Conservation (phyloP, 768 basidiomycete species). For the Chiua virens region DNA sequence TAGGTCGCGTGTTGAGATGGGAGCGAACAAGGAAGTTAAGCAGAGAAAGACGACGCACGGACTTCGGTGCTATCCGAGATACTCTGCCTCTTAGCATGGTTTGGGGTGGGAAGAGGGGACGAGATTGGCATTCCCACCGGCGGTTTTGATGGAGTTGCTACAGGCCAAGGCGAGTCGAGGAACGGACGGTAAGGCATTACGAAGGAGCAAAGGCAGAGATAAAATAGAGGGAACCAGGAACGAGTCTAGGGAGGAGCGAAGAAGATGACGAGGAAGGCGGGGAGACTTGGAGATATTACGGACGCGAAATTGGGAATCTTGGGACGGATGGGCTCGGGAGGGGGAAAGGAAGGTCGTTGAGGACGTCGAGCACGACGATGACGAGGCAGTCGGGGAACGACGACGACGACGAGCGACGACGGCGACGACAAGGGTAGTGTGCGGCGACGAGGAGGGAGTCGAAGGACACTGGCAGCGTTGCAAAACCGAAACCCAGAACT, state of each 20-base stretch:
- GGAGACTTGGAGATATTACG: constrained; percentile 29
- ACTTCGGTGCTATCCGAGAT: constrained; percentile 27
- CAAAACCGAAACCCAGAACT: constrained; percentile 34
- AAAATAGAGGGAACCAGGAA: constrained; percentile 17
- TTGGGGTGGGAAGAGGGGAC: constrained; percentile 16
- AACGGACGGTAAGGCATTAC: constrained; percentile 39
- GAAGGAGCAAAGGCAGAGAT: constrained; percentile 21
- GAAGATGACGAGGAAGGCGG: constrained; percentile 22
- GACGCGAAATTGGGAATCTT: constrained; percentile 12
- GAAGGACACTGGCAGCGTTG: constrained; percentile 33
- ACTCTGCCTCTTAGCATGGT: constrained; percentile 22
- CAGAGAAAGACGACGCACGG: constrained; percentile 23
- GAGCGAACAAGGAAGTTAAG: constrained; percentile 6
- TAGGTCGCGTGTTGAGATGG: constrained; percentile 4
- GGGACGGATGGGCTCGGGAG: constrained; percentile 20
- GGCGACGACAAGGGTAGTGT: constrained; percentile 19
- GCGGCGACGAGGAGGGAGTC: constrained; percentile 28
- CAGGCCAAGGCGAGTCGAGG: constrained; percentile 45
- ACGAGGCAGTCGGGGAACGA: constrained; percentile 17
- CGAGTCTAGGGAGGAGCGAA: constrained; percentile 24
- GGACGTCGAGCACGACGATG: constrained; percentile 23
- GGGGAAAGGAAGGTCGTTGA: constrained; percentile 19
- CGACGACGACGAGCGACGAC: too few species aligned
- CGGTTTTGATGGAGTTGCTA: constrained; percentile 32
- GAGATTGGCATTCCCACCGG: constrained; percentile 30